These are phyloP conservation scores for Serendipita sp. DNA, from an alignment of 768 basidiomycete genomes.

Conservation along the genomic window DNA sequence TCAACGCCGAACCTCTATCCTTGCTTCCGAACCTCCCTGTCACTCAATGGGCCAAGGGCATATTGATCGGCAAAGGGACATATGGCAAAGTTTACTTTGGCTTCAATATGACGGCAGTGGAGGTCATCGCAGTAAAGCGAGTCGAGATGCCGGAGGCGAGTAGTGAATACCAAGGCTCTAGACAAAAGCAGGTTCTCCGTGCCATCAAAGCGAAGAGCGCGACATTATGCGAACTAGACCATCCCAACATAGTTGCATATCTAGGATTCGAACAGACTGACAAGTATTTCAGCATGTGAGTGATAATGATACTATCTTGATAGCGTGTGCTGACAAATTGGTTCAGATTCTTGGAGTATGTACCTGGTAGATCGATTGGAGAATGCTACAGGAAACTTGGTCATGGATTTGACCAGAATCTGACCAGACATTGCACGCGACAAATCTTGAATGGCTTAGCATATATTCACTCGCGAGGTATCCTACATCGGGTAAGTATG, in stretches of 20 bases:
- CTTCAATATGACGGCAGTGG: slow-evolving; percentile 87
- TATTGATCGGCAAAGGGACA: slow-evolving; percentile 91
- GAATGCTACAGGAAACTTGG: slow-evolving; percentile 81
- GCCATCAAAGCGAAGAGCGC: slow-evolving; percentile 92
- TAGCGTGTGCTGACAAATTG: slow-evolving; percentile 10
- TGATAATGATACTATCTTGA: slow-evolving; percentile 9
- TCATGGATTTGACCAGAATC: slow-evolving; percentile 68
- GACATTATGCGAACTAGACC: slow-evolving; percentile 88
- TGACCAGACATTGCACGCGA: slow-evolving; percentile 79
- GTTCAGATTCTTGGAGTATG: slow-evolving; percentile 89
- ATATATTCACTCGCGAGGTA: slow-evolving; percentile 81
- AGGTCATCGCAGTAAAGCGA: slow-evolving; percentile 99
- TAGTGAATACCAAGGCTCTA: slow-evolving; percentile 77
- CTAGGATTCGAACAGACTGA: slow-evolving; percentile 87
- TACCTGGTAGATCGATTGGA: slow-evolving; percentile 91
- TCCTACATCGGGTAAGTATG: slow-evolving; percentile 67
- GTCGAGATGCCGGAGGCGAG: slow-evolving; percentile 87
- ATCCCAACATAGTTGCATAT: slow-evolving; percentile 94
- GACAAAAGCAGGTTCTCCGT: slow-evolving; percentile 73
- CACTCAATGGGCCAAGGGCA: slow-evolving; percentile 93
- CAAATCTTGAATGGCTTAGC: slow-evolving; percentile 86
- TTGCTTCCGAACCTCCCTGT: slow-evolving; percentile 43
- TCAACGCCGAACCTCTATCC: slow-evolving; percentile 34
- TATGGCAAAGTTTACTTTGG: slow-evolving; percentile 95
- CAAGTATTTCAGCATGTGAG: slow-evolving; percentile 80